Percentiles rank a stretch among this genome's conserved stretches.
Evolutionary conservation across 2,329 filamentous ascomycete species (phyloP).

Genomic region (Aspergillus arachidicola): DNA sequence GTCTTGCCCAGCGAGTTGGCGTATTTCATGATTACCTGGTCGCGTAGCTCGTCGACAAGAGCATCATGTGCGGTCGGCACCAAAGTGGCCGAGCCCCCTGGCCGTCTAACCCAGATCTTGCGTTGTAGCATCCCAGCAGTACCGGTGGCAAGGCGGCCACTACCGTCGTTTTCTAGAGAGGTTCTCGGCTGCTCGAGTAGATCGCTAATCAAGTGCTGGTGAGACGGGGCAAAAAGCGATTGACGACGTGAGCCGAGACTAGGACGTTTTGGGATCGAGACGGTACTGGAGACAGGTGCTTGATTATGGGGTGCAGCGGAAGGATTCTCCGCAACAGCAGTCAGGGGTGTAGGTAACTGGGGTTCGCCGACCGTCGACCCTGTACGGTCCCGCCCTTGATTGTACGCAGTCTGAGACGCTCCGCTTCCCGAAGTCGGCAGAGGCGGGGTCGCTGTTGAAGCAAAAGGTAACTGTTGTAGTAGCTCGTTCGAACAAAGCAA

Average conservation of each 20-base stretch:
- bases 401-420: constrained; percentile 23
- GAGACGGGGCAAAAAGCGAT: constrained; percentile 42
- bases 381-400: constrained; percentile 19
- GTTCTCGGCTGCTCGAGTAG: constrained; percentile 32
- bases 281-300: constrained; percentile 12
- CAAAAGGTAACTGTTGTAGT: constrained; percentile 7
- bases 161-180: constrained; percentile 26
- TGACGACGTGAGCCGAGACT: constrained; percentile 40
- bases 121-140: constrained; percentile 48
- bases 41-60: constrained; percentile 90
- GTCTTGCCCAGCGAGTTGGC: constrained; percentile 85
- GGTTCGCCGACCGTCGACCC: constrained; percentile 20
- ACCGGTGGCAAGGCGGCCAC: constrained; percentile 21
- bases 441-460: constrained; percentile 23
- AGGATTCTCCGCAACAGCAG: constrained; percentile 31
- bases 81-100: constrained; percentile 80
- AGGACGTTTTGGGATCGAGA: constrained; percentile 33
- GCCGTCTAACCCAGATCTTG: constrained; percentile 94
- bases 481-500: constrained; percentile 27
- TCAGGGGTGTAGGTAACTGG: constrained; percentile 29
- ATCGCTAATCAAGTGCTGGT: constrained; percentile 41
- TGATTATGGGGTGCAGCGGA: constrained; percentile 17
- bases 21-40: constrained; percentile 91
- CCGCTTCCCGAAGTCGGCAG: constrained; percentile 25
- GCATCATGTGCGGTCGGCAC: constrained; percentile 85